Evolutionary conservation across 305 asterid genomes (phyloP), one percentile per base, ranked within the genome.

Genomic region (Petunia hybrid): DNA sequence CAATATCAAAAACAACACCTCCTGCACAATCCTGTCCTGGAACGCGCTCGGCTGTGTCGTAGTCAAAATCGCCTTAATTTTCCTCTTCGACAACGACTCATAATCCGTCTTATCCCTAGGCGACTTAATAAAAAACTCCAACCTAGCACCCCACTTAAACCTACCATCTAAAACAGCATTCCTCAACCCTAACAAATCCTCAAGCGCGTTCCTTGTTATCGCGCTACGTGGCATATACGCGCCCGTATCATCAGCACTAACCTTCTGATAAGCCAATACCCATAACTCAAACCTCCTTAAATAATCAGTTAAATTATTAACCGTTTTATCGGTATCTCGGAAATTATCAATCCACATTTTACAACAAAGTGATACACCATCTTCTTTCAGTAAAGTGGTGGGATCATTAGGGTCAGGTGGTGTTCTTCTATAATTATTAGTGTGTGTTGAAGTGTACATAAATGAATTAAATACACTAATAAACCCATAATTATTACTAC

Each of bases 211-310:
- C 40, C 97, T 89, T 0, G 98, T 95, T 62, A 95, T 85, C 3
- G 92, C 81, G 74, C 92, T 94, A 2, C 97, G 96, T 0, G 98
- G 92, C 93, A 92, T 84, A 79, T 95, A 95, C 0, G 97, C 87
- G 0, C 98, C 99, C 0, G 86, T 92, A n/a, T 94, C 98, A 83
- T 95, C 99, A 0, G 99, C 95, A 74, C 90, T 88, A 42, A 92
- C 97, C 90, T 95, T 95, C 85, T 95, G 99, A 78, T 95, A 92
- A 2, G 98, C 97, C 90, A 95, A 82, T 38, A 95, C 97, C 99
- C 99, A 95, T 88, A 95, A 81, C 86, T 95, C 99, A 82, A 94
- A 90, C 75, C 97, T 91, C 86, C 99, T 89, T 88, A 95, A 86
- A 83, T 90, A 89, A 84, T 86, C 91, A 59, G 92, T 83, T 86